Percentiles rank a stretch among this genome's conserved stretches.
phyloP scores from a whole-genome alignment of 371 early-diverging fungal genomes.

The Chytridium lagenaria region DNA sequence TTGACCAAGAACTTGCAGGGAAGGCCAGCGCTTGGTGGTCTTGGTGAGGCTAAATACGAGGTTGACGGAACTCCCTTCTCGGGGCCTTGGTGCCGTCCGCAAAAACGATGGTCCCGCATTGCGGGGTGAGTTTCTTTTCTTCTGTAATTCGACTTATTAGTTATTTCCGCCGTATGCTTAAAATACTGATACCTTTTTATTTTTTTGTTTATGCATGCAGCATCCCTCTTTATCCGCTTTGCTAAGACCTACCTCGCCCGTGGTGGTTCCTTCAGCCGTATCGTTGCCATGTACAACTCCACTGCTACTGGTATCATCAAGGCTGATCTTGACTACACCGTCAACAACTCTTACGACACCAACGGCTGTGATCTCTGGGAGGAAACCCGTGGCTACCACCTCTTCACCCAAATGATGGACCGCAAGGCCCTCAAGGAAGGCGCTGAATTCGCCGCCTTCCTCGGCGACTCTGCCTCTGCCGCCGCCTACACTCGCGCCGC shows the following conservation, averaged over 20 bases:
- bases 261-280: constrained; percentile 7
- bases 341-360: constrained; percentile 48
- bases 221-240: constrained; percentile 59
- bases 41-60: constrained; percentile 82
- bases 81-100: too few relatives aligned
- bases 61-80: too few relatives aligned
- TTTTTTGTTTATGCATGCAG: too few relatives aligned
- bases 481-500: not conserved
- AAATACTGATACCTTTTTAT: too few relatives aligned
- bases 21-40: constrained; percentile 46
- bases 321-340: constrained; percentile 71
- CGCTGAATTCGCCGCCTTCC: constrained; percentile 48
- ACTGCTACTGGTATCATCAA: constrained; percentile 46
- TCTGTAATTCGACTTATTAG: too few relatives aligned
- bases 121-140: too few relatives aligned
- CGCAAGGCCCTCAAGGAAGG: constrained; percentile 65
- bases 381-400: not conserved
- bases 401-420: too few relatives aligned
- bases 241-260: constrained; percentile 34
- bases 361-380: constrained; percentile 74
- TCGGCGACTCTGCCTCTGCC: constrained; percentile 42
- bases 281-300: constrained; percentile 36
- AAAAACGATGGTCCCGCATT: constrained; percentile 67
- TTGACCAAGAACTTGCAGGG: constrained; percentile 65
- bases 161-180: too few relatives aligned